A percentile compares a stretch with the other conserved stretches of the same genome.
phyloP scores from a whole-genome alignment of 805 yeast genomes.

The Candida manassasensis region DNA sequence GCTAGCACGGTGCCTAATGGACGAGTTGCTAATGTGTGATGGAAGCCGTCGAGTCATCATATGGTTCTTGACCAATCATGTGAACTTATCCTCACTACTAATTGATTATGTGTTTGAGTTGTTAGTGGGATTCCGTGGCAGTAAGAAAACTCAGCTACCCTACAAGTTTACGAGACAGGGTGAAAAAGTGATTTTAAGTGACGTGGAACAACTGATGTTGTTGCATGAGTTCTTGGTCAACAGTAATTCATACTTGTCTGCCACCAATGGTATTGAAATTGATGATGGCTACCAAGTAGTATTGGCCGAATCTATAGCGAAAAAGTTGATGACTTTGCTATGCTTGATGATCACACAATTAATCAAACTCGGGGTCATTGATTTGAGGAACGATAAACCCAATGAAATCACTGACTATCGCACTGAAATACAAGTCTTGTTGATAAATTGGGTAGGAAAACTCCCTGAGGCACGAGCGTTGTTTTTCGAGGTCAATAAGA shows the following conservation, averaged over 20 bases:
- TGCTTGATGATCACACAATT: constrained; percentile 61
- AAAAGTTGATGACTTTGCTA: constrained; percentile 46
- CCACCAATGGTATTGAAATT: constrained; percentile 27
- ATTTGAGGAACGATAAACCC: constrained; percentile 23
- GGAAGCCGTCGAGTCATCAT: constrained; percentile 61
- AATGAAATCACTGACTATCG: constrained; percentile 46
- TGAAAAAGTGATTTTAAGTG: constrained; percentile 42
- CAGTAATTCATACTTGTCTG: constrained; percentile 29
- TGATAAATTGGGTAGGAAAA: constrained; percentile 61
- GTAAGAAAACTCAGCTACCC: constrained; percentile 11
- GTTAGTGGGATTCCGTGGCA: constrained; percentile 53
- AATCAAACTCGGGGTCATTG: constrained; percentile 40
- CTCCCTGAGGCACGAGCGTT: constrained; percentile 60
- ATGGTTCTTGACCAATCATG: constrained; percentile 60
- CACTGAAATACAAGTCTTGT: constrained; percentile 54
- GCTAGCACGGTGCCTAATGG: constrained; percentile 52
- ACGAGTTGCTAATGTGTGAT: constrained; percentile 65
- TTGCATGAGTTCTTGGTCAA: constrained; percentile 67
- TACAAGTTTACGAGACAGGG: constrained; percentile 57
- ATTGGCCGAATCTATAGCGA: constrained; percentile 29
- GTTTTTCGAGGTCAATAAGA: constrained; percentile 36
- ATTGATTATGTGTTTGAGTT: constrained; percentile 64
- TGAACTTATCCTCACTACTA: constrained; percentile 49
- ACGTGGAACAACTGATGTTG: constrained; percentile 60
- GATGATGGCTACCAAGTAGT: constrained; percentile 25